These are phyloP conservation scores for Backusella circina DNA, from an alignment of 192 early-diverging fungal species.

Conservation along the genomic window DNA sequence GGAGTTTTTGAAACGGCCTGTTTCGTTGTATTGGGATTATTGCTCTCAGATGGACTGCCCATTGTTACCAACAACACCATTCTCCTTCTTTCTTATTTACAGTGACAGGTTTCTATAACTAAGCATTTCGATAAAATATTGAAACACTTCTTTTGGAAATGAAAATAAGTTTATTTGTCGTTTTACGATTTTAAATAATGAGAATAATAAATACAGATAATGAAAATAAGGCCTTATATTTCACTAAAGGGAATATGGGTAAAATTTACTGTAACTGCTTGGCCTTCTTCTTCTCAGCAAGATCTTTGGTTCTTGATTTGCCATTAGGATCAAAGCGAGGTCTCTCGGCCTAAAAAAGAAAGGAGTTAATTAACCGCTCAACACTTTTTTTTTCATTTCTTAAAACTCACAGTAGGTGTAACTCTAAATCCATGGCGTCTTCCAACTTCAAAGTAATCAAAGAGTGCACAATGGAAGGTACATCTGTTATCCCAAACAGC, in stretches of 20 bases:
- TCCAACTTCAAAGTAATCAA: constrained; percentile 6
- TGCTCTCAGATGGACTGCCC: no score
- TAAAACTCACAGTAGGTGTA: constrained; percentile 6
- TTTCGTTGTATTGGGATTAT: no score
- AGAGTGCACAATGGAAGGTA: constrained; percentile 44
- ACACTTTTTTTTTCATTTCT: background rate
- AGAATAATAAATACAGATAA: background rate
- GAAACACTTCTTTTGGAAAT: background rate
- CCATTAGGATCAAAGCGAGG: constrained; percentile 23
- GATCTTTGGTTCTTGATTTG: constrained; percentile 15
- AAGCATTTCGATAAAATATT: background rate
- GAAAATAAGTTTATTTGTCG: background rate
- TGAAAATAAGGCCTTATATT: background rate
- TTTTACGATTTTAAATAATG: background rate
- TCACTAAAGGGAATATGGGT: background rate
- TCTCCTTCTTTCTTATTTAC: background rate
- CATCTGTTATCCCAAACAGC: constrained; percentile 68
- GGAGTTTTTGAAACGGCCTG: no score
- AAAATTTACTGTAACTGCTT: background rate
- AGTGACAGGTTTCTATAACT: background rate
- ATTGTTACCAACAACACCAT: no score
- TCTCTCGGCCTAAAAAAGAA: constrained; percentile 12
- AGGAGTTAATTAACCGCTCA: background rate
- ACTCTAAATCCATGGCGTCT: constrained; percentile 28
- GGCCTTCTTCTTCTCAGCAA: background rate